A percentile compares a stretch with the other conserved stretches of the same genome.
Evolutionary conservation across 257 asterid genomes (phyloP).

Genomic region (Pogostemon cablin): DNA sequence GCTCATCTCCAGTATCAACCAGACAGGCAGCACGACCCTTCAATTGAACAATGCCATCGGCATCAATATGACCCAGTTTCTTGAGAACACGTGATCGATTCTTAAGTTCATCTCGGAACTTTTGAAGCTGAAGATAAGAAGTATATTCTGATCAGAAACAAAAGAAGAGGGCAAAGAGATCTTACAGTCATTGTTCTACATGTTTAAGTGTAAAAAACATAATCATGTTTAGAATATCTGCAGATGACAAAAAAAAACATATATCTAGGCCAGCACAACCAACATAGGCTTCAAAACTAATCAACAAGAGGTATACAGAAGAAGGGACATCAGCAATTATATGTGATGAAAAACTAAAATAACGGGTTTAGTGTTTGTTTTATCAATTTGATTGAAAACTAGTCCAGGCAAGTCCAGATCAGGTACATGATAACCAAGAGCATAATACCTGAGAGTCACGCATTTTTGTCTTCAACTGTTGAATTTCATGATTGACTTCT

Average conservation of each 20-base stretch:
- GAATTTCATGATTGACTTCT: conserved; percentile 94
- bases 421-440: conserved; percentile 19
- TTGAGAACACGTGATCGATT: conserved; percentile 92
- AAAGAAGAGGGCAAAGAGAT: background rate
- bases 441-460: conserved; percentile 90
- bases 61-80: conserved; percentile 88
- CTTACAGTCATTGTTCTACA: conserved; percentile 21
- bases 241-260: conserved; percentile 4
- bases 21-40: conserved; percentile 99
- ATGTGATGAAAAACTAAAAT: conserved; percentile 15
- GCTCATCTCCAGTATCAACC: conserved; percentile 99
- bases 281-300: conserved; percentile 5
- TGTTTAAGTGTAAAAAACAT: conserved; percentile 22
- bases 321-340: conserved; percentile 10
- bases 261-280: background rate
- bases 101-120: conserved; percentile 93
- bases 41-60: conserved; percentile 86
- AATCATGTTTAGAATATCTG: background rate
- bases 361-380: background rate
- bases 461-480: conserved; percentile 88
- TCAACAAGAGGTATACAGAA: conserved; percentile 2
- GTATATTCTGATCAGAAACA: conserved; percentile 22
- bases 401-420: conserved; percentile 22
- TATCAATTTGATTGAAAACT: conserved; percentile 17
- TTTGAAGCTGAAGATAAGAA: conserved; percentile 78